Evolutionary conservation across 1,284 basidiomycete genomes (phyloP).

Genomic region (Melampsora larici-populina): DNA sequence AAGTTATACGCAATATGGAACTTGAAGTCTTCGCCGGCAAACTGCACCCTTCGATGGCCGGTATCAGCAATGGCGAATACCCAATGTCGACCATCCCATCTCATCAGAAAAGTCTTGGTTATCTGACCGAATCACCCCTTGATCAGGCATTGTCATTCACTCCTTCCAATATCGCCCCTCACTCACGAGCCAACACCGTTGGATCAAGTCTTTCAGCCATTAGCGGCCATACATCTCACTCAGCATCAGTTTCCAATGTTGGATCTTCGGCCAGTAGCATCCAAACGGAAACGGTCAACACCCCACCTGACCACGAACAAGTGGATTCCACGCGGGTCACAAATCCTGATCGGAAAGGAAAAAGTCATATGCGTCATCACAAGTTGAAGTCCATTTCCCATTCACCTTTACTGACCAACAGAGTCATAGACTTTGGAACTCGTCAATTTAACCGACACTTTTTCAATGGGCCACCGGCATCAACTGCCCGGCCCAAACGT

Average conservation of each 20-base stretch:
- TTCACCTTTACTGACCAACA: background rate
- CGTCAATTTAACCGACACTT: background rate
- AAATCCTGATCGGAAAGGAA: background rate
- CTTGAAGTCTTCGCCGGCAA: too few relatives aligned
- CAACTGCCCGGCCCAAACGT: background rate
- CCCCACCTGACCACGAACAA: background rate
- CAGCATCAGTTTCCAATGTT: conserved; percentile 1
- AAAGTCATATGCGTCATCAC: background rate
- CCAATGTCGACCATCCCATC: too few relatives aligned
- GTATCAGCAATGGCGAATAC: too few relatives aligned
- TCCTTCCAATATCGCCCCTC: background rate
- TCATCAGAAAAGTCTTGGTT: too few relatives aligned
- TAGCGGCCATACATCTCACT: background rate
- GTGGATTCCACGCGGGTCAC: background rate
- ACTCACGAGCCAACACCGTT: background rate
- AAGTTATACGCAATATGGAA: too few relatives aligned
- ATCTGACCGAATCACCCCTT: too few relatives aligned
- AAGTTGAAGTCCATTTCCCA: background rate
- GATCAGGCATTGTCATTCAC: too few relatives aligned
- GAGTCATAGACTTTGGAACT: background rate
- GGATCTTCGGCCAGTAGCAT: background rate
- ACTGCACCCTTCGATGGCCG: too few relatives aligned
- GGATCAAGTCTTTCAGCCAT: background rate
- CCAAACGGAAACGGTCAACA: background rate
- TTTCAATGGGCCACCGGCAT: background rate